phyloP scores from a whole-genome alignment of 768 basidiomycete genomes.

The Auriscalpium microsporum region DNA sequence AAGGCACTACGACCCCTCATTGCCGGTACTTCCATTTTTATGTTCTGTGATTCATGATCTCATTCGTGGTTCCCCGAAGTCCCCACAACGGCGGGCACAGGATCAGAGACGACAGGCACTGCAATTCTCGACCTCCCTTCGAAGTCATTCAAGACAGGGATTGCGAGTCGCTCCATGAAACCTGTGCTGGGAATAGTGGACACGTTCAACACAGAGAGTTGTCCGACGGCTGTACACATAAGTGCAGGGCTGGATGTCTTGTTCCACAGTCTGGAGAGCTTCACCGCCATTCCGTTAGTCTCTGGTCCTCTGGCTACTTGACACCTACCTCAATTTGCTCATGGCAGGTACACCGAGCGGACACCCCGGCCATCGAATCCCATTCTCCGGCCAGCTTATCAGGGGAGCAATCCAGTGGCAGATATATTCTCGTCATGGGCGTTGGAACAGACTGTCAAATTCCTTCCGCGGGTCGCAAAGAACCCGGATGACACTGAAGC shows the following conservation, averaged over 20 bases:
- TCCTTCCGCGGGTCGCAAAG: slow-evolving; percentile 80
- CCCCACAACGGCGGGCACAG: slow-evolving; percentile 78
- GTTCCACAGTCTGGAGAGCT: slow-evolving; percentile 94
- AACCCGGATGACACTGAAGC: slow-evolving; percentile 76
- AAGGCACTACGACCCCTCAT: slow-evolving; percentile 75
- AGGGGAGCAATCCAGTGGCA: slow-evolving; percentile 89
- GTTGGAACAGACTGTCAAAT: slow-evolving; percentile 77
- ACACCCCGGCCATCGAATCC: slow-evolving; percentile 87
- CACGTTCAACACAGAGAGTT: slow-evolving; percentile 83
- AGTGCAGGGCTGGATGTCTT: slow-evolving; percentile 92
- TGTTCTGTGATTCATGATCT: background rate
- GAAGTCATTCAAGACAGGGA: slow-evolving; percentile 91
- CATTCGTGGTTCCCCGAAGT: slow-evolving; percentile 25
- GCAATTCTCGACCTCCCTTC: slow-evolving; percentile 93
- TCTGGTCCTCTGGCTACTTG: background rate
- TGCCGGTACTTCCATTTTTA: slow-evolving; percentile 40
- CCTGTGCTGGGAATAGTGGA: slow-evolving; percentile 79
- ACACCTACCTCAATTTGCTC: slow-evolving; percentile 1
- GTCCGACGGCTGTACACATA: slow-evolving; percentile 88
- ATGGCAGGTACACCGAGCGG: slow-evolving; percentile 74
- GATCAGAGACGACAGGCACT: slow-evolving; percentile 91
- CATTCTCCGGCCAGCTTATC: slow-evolving; percentile 84
- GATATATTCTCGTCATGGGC: slow-evolving; percentile 98
- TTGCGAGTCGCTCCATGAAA: slow-evolving; percentile 85
- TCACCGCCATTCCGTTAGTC: slow-evolving; percentile 83